Base-by-base conservation (phyloP, 1,284 basidiomycete genomes). In the Anthracocystis walkeri region DNA sequence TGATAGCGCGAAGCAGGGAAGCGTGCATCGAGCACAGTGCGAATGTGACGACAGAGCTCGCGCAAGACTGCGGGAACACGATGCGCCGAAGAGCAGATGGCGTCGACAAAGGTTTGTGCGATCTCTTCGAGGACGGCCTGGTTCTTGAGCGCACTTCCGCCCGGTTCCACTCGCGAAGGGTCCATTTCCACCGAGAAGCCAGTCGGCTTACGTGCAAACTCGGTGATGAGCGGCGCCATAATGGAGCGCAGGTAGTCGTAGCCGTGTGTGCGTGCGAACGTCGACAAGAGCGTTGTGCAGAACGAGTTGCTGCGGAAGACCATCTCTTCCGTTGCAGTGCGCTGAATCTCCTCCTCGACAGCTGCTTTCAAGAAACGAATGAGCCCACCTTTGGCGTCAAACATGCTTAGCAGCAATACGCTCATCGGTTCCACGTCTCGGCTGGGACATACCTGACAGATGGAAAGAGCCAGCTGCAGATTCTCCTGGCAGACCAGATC, bases 251-350 rank as follows among this genome's bases (percentile, higher is more conserved):
- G 59, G 52, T 81, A 83, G 59, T 83, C 81, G 56, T 83, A 83
- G 56, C 81, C 81, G 50, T 83, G 81, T n/a, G 79, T 82, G 4
- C 73, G 56, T 16, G 76, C 79, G 48, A 80, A 83, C 16, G 71
- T 69, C n/a, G 80, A 82, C 4, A 83, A 56, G 16, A 83, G 62
- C 27, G 80, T 76, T 7, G 77, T 82, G 52, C 80, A 64, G 68
- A 80, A 80, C n/a, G 81, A 76, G 53, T 83, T 83, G 65, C 73
- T 74, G n/a, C 81, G 68, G 74, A 83, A 82, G 7, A 83, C 78
- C 76, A 83, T 80, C 65, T 83, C 81, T 42, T 79, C 80, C 4
- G 78, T 78, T 1, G 69, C 58, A 4, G 81, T 82, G 11, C 67
- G 55, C 53, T 76, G 68, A 27, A 83, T 81, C 57, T 83, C 81